Conservation (phyloP, 208 protist genomes). For the Trypanosoma caninum region DNA sequence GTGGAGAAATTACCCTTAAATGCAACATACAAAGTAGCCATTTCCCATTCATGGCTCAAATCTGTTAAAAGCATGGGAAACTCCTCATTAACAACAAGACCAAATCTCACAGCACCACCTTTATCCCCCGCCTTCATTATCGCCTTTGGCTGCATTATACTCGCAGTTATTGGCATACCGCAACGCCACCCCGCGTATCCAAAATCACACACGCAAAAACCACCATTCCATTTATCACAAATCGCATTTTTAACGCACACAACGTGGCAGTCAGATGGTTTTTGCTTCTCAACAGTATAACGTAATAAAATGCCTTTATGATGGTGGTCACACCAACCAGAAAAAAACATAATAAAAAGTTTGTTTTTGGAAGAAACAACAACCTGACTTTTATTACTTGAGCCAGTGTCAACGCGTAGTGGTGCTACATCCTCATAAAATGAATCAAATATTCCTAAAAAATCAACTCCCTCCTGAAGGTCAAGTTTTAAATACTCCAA, state of each 20-base stretch:
- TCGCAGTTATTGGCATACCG: not conserved
- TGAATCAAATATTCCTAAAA: constrained; percentile 46
- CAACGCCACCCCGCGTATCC: constrained; percentile 12
- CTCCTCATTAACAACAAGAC: constrained; percentile 9
- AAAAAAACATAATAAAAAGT: constrained; percentile 50
- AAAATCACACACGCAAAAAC: constrained; percentile 16
- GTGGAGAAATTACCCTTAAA: not conserved
- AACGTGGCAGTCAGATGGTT: not conserved
- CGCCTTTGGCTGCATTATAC: not conserved
- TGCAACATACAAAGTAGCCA: constrained; percentile 1
- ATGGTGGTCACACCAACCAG: constrained; percentile 43
- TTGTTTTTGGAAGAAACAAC: constrained; percentile 26
- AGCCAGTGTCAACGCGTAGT: constrained; percentile 22
- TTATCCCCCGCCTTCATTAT: not conserved
- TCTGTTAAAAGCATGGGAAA: not conserved
- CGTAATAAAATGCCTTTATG: constrained; percentile 47
- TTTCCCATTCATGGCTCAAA: not conserved
- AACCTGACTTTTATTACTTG: not conserved
- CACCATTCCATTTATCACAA: constrained; percentile 6
- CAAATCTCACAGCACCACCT: not conserved
- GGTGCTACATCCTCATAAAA: constrained; percentile 1
- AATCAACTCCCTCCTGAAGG: constrained; percentile 34
- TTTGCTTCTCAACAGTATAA: constrained; percentile 40
- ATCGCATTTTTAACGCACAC: constrained; percentile 5
- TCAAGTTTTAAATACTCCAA: constrained; percentile 48